Conservation (phyloP, 2,329 filamentous ascomycete species). For the Stachybotrys chlorohalonatus region DNA sequence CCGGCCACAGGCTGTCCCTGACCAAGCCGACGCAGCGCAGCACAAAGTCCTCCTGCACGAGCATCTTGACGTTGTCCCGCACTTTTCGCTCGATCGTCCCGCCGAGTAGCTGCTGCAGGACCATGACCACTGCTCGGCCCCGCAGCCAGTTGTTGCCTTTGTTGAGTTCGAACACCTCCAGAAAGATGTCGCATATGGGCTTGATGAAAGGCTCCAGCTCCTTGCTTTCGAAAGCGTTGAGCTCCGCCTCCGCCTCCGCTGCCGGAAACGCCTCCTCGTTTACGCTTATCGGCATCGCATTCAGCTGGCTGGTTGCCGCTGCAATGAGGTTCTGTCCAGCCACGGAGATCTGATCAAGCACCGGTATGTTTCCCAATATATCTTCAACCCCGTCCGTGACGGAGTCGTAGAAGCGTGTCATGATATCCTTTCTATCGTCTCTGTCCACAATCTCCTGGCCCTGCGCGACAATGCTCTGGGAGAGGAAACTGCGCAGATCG, state of each 20-base stretch:
- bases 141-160: conserved; percentile 95
- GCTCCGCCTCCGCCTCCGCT: conserved; percentile 83
- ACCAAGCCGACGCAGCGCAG: conserved; percentile 65
- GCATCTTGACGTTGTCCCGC: conserved; percentile 66
- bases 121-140: conserved; percentile 89
- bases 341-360: conserved; percentile 85
- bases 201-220: conserved; percentile 95
- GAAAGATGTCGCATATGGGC: conserved; percentile 94
- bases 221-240: conserved; percentile 84
- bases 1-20: conserved; percentile 76
- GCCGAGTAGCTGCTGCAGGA: conserved; percentile 88
- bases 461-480: conserved; percentile 69
- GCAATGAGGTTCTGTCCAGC: conserved; percentile 87
- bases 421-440: conserved; percentile 74
- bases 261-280: conserved; percentile 42
- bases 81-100: conserved; percentile 95
- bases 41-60: conserved; percentile 71
- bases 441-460: conserved; percentile 47
- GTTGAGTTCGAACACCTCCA: conserved; percentile 92
- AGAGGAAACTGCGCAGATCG: conserved; percentile 86
- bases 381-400: conserved; percentile 98
- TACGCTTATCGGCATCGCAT: conserved; percentile 41
- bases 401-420: conserved; percentile 90
- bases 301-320: conserved; percentile 59
- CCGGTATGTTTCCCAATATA: conserved; percentile 89